Base-by-base conservation (phyloP, 371 early-diverging fungal species). In the Gilbertella persicaria region DNA sequence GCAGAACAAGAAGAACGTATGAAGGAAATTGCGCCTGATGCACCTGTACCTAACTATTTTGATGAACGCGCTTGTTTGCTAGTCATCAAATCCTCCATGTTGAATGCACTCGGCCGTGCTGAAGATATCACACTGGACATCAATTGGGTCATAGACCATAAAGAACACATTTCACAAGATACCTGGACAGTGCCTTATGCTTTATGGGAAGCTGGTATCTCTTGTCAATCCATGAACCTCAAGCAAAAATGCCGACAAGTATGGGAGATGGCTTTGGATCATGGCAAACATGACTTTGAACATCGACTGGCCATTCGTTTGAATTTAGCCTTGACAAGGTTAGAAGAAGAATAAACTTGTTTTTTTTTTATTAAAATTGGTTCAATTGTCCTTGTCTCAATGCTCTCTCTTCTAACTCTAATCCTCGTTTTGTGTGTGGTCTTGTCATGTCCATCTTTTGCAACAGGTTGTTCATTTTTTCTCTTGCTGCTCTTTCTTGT, bases 141-240 rank as follows among this genome's bases (percentile, higher is more conserved):
- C 42, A 78, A 75, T 36, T 85, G 85, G 85, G 69, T 85, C 19
- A 35, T 82, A 23, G 85, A 83, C 25, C 76, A 80, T 45, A 62
- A 68, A 13, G 64, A 69, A 5, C 69, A 59, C 29, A 73, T 77
- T 26, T 28, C 30, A 5, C 61, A 67, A 4, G 83, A 85, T 37
- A 74, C 72, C 7, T 85, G 82, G 81, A 70, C 77, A 1, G 68
- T 80, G 0, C 85, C 85, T 6, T 85, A 75, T 58, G 81, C 82
- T 0, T 67, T 71, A 28, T 85, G 83, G 82, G 78, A 79, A 44
- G 67, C 73, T 6, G 77, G 77, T 17, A 55, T 77, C 20, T 46
- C 73, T 20, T 66, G 60, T 13, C 73, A 74, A 74, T 24, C 51
- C 7, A 19, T 63, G 5, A 61, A 65, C 30, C 45, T 58, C 24